Evolutionary conservation across 2,329 filamentous ascomycete genomes (phyloP).

Genomic region (Epichloe sp.): DNA sequence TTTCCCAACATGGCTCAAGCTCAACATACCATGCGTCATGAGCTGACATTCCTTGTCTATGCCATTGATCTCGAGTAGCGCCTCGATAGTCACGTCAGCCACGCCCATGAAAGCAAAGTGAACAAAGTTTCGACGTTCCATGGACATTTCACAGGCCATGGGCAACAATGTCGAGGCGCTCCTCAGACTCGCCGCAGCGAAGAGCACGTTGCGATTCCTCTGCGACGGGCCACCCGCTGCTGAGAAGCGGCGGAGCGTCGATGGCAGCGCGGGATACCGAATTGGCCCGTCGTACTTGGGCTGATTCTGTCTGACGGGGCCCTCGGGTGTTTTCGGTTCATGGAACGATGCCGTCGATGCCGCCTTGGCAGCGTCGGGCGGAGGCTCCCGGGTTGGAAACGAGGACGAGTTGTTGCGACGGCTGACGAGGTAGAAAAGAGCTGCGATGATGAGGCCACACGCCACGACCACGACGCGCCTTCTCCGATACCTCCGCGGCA

Average conservation of each 20-base stretch:
- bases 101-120: slow-evolving; percentile 72
- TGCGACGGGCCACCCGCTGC: slow-evolving; percentile 36
- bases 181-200: slow-evolving; percentile 60
- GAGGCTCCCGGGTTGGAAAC: background rate
- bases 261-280: slow-evolving; percentile 51
- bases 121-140: slow-evolving; percentile 54
- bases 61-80: slow-evolving; percentile 66
- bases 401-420: slow-evolving; percentile 15
- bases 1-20: no score
- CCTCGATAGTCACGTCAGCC: slow-evolving; percentile 53
- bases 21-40: slow-evolving; percentile 36
- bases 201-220: slow-evolving; percentile 60
- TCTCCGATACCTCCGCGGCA: slow-evolving; percentile 37
- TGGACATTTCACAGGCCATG: slow-evolving; percentile 76
- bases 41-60: slow-evolving; percentile 59
- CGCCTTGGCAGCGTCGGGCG: background rate
- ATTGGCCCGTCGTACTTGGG: slow-evolving; percentile 54
- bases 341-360: background rate
- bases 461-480: slow-evolving; percentile 37
- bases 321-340: background rate
- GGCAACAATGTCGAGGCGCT: slow-evolving; percentile 64
- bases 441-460: slow-evolving; percentile 30
- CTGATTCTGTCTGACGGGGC: background rate
- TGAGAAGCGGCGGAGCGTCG: slow-evolving; percentile 46
- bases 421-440: slow-evolving; percentile 38